Base-by-base conservation (phyloP, 371 early-diverging fungal genomes). In the Haplosporangium sp. region DNA sequence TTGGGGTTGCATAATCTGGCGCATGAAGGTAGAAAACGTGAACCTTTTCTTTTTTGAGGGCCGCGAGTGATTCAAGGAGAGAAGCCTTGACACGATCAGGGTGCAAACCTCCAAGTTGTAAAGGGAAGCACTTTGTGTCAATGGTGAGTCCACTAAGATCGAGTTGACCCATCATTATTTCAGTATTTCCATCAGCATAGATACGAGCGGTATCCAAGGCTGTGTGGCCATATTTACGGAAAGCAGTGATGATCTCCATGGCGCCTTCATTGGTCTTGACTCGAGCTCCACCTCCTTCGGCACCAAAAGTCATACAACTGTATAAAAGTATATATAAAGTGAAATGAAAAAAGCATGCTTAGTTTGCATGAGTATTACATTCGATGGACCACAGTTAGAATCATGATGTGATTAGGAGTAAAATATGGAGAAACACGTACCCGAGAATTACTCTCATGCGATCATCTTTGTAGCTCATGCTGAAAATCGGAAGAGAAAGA, bases 41-140 rank as follows among this genome's bases (percentile, higher is more conserved):
- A 15, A 88, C 87, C 65, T 84, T 83, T 37, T 84, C 68, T 5
- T 61, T 67, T 47, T 81, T 69, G 15, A 87, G 76, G 0, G 84
- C 85, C 13, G 68, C 71, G 2, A 86, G 66, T 0, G 84, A 83
- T 15, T 63, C 70, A 17, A 69, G 72, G 74, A 89, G 85, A 35
- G 85, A 63, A 2, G 63, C 72, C 61, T 85, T 79, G 40, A 92
- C 81, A n/a, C 82, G 83, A 7, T 72, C 87, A 10, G 88, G 86
- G 17, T 75, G 67, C 62, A 88, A 87, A 35, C 85, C 86, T 39
- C 92, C 92, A 4, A 85, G 66, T 48, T 84, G 72, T 37, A 83
- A 70, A 0, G 92, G 92, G 59, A 83, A 88, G 34, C 86, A 87
- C 60, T 91, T 92, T n/a, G 91, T 90, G 40, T 78, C 74, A 61